Base-by-base conservation (phyloP, 129 eudicot genomes). In the Centaurea solstitialis region DNA sequence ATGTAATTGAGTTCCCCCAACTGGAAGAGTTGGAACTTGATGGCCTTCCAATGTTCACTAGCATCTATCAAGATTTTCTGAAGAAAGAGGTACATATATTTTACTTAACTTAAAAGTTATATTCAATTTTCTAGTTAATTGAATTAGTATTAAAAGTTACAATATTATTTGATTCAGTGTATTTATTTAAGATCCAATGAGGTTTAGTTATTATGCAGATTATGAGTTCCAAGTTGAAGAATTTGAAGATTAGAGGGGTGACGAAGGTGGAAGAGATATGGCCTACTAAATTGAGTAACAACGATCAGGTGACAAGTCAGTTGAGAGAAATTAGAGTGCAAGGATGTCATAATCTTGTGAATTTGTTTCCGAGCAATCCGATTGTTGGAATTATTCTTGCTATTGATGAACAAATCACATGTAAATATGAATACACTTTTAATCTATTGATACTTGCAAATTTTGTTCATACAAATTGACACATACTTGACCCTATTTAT, bases 61-160 rank as follows among this genome's bases (percentile, higher is more conserved):
- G 40, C 75, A 71, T 15, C 6, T 35, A 41, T 41, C 47, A 41
- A 10, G 12, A 41, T 41, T 10, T 41, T 41, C 47, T 41, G 47
- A 41, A 41, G 12, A 41, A 41, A 41, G 47, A 41, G 47, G 12
- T 41, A 41, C 96, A 41, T 41, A 41, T 41, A 37, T 18, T 15
- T 11, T n/a, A 17, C 53, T 37, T 9, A 6, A 23, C 39, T 6
- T 39, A 47, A 26, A 41, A 0, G 3, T 41, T 41, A 7, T 10
- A 41, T 41, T 41, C 47, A 41, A 41, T 7, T 41, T 41, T 41
- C 47, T 41, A 9, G 47, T 84, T 6, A 11, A 40, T 40, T 40
- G 45, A 7, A 1, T 7, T 6, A 41, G 47, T 40, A 41, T 41
- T 41, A 10, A 41, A 41, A 41, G 47, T 41, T 3, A 9, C 47